Evolutionary conservation across 2,329 filamentous ascomycete genomes (phyloP), one percentile per base, ranked within the genome.

Genomic region (Pseudocercospora cruenta): DNA sequence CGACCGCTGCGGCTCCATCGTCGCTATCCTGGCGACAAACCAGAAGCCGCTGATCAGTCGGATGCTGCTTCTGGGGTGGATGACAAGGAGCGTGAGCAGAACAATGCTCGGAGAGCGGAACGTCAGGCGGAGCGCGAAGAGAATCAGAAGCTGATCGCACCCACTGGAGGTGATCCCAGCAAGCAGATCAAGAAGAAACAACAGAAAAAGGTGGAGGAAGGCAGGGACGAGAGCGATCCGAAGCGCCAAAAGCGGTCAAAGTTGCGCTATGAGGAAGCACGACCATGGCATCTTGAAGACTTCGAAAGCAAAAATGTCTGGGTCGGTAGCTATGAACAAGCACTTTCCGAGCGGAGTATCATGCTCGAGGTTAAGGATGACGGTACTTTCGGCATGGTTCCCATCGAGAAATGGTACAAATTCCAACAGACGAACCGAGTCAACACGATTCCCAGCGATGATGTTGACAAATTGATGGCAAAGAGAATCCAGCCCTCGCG

Each of bases 221-320:
- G 92, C 75, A 89, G 92, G 71, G 87, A 91, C n/a, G 91, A 96
- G 64, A 87, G 89, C 76, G 88, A 88, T 1, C 86, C 86, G 81
- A 82, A 95, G 86, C 85, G 96, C 85, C 82, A 88, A 88, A 80
- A 90, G 66, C 82, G 82, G 58, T 82, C 85, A 49, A 83, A 87
- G 66, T 81, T 89, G 49, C 86, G 94, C 69, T 99, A 98, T 71
- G 95, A 98, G 77, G 95, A 99, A 78, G 93, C 94, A 3, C 83
- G 97, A 58, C 95, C 95, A 5, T 99, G 95, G 95, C 94, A 97
- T 77, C 80, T 99, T 39, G 95, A 99, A 77, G 95, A 99, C 78
- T 96, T 94, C 47, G 94, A 99, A 74, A 93, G 93, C 70, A 97
- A 94, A 78, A 94, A 97, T 73, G 91, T 92, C 2, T 98, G 94